Base-by-base conservation (phyloP, 345 rosid genomes). In the Eucalyptus camaldulensis region DNA sequence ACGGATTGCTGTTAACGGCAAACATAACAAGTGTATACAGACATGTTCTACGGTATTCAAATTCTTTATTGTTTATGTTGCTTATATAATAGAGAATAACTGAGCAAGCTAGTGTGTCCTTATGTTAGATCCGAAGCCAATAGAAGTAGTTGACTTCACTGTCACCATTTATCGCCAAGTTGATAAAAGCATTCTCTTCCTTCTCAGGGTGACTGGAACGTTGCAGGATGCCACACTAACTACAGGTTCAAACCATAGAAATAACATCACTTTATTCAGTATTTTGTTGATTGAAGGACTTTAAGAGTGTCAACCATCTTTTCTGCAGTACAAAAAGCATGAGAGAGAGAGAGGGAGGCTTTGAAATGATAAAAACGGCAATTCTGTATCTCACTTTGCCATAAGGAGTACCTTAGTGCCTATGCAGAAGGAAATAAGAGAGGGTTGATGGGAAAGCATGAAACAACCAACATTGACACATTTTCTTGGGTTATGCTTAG, bases 401-500 rank as follows among this genome's bases (percentile, higher is more conserved):
- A 96, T 89, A 87, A 88, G 89, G 98, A 94, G 8, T 98, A 96
- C 91, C 94, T 97, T 10, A 96, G 96, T 88, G 98, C 98, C 8
- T 96, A 96, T 15, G 99, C 97, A 90, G 99, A 97, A 95, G 99
- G 98, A 86, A 97, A 96, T 53, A 97, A 97, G 93, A 96, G 99
- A 92, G 94, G 98, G 92, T 89, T 97, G 91, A 96, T 96, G 0
- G 99, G 98, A 91, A 96, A 96, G 94, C 99, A 97, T 49, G 98
- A 97, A 92, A 97, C 98, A 47, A 97, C 98, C 89, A 96, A 91
- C 94, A 96, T 97, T 6, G 67, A 96, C 93, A 89, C 94, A 37
- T 97, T 97, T 93, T 95, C 99, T 88, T 96, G 99, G 99, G 99
- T 96, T 94, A 87, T 65, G 40, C 40, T 65, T 2, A n/a, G 37